These are phyloP conservation scores for Bacidia gigantensis DNA, from an alignment of 495 filamentous ascomycete genomes.

Conservation along the genomic window DNA sequence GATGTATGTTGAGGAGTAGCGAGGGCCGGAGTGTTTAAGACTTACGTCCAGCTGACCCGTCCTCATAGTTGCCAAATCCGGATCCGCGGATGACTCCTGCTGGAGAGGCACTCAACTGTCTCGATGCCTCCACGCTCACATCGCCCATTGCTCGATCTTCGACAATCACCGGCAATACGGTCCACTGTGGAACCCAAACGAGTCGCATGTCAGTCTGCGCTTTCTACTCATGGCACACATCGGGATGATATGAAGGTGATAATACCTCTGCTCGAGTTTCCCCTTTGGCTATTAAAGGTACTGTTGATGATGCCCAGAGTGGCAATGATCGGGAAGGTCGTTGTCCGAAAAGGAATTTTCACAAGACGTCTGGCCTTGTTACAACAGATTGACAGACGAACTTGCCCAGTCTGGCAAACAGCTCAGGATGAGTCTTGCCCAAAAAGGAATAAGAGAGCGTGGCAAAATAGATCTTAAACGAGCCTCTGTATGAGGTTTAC, in stretches of 20 bases:
- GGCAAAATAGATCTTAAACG: background rate
- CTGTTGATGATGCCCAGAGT: constrained; percentile 6
- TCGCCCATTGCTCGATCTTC: constrained; percentile 29
- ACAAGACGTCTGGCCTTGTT: background rate
- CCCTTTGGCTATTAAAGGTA: background rate
- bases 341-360: constrained; percentile 11
- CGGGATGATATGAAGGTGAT: background rate
- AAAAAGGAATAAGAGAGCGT: background rate
- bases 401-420: background rate
- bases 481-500: background rate
- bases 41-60: background rate
- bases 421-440: background rate
- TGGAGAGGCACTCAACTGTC: constrained; percentile 3
- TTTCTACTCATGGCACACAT: constrained; percentile 1
- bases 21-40: too few species aligned
- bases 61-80: background rate
- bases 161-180: constrained; percentile 27
- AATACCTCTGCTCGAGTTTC: background rate
- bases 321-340: constrained; percentile 16
- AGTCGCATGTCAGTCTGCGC: constrained; percentile 25
- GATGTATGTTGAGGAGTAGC: too few species aligned
- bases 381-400: background rate
- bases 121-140: constrained; percentile 15
- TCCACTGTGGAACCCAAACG: constrained; percentile 33
- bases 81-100: background rate